A percentile compares a stretch with the other conserved stretches of the same genome.
Conservation (phyloP, 1,139 yeast species). For the Pichia sp. region DNA sequence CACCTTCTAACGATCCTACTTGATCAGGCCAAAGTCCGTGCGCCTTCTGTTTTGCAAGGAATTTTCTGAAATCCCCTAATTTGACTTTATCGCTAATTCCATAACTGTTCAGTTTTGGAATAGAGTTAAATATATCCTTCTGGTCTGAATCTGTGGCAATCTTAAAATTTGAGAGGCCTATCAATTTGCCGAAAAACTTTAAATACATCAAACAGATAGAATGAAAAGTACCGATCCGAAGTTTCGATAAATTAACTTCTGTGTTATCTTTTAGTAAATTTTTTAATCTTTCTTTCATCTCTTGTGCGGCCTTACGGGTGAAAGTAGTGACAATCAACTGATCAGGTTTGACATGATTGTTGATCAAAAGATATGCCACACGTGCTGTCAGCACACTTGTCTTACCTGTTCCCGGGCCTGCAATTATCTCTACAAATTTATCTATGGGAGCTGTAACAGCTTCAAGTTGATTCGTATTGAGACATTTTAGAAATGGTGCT, state of each 20-base stretch:
- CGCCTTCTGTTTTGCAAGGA: slow-evolving; percentile 10
- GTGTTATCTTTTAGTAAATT: slow-evolving; percentile 32
- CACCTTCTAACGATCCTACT: slow-evolving; percentile 4
- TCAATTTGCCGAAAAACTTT: slow-evolving; percentile 42
- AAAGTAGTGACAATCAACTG: slow-evolving; percentile 78
- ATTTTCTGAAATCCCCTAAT: background rate
- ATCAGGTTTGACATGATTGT: slow-evolving; percentile 45
- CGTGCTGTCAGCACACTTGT: slow-evolving; percentile 75
- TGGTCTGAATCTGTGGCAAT: slow-evolving; percentile 67
- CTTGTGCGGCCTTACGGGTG: slow-evolving; percentile 84
- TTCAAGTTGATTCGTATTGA: slow-evolving; percentile 49
- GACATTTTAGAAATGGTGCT: slow-evolving; percentile 15
- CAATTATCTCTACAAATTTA: slow-evolving; percentile 65
- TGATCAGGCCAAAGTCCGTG: slow-evolving; percentile 26
- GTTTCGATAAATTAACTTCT: slow-evolving; percentile 29
- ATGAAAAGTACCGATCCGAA: slow-evolving; percentile 83
- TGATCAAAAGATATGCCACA: slow-evolving; percentile 58
- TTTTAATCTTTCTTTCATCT: slow-evolving; percentile 58
- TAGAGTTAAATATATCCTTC: slow-evolving; percentile 27
- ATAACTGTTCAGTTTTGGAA: background rate
- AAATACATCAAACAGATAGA: slow-evolving; percentile 63
- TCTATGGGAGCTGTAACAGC: slow-evolving; percentile 53
- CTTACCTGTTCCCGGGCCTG: slow-evolving; percentile 88
- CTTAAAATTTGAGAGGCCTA: slow-evolving; percentile 41
- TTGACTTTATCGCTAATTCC: no score